Evolutionary conservation across 2,329 filamentous ascomycete genomes (phyloP), one percentile per base, ranked within the genome.

Genomic region (Talaromyces sp.): DNA sequence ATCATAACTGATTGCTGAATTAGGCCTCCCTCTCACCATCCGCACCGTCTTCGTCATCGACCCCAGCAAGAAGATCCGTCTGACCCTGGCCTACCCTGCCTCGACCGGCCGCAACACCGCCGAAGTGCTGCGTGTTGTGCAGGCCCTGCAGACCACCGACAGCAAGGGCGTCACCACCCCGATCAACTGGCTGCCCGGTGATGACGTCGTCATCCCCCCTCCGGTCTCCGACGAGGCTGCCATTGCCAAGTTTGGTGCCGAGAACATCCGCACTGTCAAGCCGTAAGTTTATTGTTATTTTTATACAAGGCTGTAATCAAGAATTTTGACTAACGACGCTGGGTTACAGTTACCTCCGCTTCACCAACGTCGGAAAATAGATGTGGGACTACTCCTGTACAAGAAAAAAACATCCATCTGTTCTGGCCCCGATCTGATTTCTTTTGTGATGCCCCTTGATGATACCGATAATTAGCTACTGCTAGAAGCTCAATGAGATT

Each of bases 31-130:
- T 61, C 94, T 96, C 81, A 96, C 93, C 70, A 96, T 97, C 80
- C 91, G 93, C 72, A 92, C 90, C 69, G 93, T 96, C 74, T 96
- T 96, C 84, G 84, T 96, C 80, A 95, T 96, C 77, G 92, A 96
- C 82, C 92, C 92, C 66, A 87, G 86, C 78, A 96, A 96, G 88
- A 94, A 89, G 78, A 95, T 96, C 80, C 89, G 93, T 70, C 87
- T 93, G 75, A 96, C 92, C 76, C 89, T 96, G 82, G 88, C 90
- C 74, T 97, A 96, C 83, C 93, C 93, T 51, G 92, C 93, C 64
- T 93, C 89, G 63, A 96, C 92, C 53, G 93, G 93, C 78, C 87
- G 90, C 74, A 93, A 92, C 83, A 87, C 88, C 65, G 83, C 86
- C 68, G 90, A 92, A 83, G 87, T 93, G 58, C 86, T 92, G 69